Conservation (phyloP, 75 land plant genomes). For the Cryptomeria japonica region DNA sequence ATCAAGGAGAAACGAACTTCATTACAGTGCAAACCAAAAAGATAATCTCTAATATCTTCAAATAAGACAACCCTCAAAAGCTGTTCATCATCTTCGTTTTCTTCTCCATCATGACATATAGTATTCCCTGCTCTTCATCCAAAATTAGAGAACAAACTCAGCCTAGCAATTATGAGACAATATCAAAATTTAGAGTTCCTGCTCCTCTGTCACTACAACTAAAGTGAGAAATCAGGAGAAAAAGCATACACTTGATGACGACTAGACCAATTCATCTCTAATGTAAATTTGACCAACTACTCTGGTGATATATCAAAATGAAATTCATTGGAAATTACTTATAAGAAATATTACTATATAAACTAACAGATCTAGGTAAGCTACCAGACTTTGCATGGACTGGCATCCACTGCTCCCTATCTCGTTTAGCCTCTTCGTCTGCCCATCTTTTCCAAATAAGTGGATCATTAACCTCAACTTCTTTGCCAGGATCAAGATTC, state of each 20-base stretch:
- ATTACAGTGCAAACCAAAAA: conserved; percentile 66
- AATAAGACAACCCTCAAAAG: conserved; percentile 68
- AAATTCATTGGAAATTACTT: background rate
- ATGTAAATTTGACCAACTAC: background rate
- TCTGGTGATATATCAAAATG: background rate
- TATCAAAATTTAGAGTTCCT: background rate
- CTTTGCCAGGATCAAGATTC: conserved; percentile 53
- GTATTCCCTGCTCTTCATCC: conserved; percentile 34
- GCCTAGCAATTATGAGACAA: background rate
- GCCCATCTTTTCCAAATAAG: conserved; percentile 85
- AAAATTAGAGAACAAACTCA: conserved; percentile 3
- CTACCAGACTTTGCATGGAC: conserved; percentile 50
- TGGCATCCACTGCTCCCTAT: conserved; percentile 89
- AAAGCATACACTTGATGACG: background rate
- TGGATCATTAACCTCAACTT: conserved; percentile 69
- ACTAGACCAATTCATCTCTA: conserved; percentile 1
- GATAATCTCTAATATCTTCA: conserved; percentile 87
- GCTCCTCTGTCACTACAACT: background rate
- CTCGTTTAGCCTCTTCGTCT: conserved; percentile 69
- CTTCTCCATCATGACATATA: conserved; percentile 14
- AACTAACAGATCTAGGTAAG: conserved; percentile 8
- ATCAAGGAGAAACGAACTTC: conserved; percentile 65
- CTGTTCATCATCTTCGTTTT: conserved; percentile 63
- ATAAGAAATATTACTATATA: background rate
- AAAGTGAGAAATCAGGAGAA: background rate